Base-by-base conservation (phyloP, 768 basidiomycete species). In the Agrocybe praecox region DNA sequence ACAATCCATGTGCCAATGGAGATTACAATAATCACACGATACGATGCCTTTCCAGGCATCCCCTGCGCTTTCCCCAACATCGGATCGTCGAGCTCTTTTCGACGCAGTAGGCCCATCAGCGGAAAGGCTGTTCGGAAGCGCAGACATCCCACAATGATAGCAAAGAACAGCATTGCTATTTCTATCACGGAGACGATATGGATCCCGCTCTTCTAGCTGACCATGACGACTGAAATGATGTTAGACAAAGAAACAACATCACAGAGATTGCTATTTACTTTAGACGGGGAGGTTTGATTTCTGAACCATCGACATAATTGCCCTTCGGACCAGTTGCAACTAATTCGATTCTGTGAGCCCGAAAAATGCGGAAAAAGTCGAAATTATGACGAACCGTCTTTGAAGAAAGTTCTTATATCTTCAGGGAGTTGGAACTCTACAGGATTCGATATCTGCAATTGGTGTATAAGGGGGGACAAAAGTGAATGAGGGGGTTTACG, bases 1-100 rank as follows among this genome's bases (percentile, higher is more conserved):
- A 65, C 97, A 99, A 70, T 98, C 97, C 54, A 98, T 83, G 68
- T 99, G 97, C 92, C 96, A 99, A 69, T 96, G 92, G 45, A 96
- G 82, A 58, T 80, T 82, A 73, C 97, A 99, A 67, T 94, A 92
- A 73, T 99, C 97, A 70, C 97, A 99, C 21, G 94, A 92, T 61
- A 98, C 78, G 50, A 98, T 94, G 64, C 81, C 78, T 70, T 80
- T 86, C 77, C 88, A 89, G 48, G 79, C 74, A 57, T 88, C 87
- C 21, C 80, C 73, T 26, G 72, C 70, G 57, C 62, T 67, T 67
- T 69, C 71, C 70, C 72, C 79, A 54, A 76, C 70, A 7, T 80
- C 72, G 21, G 79, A 79, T 61, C 83, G 74, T 61, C 85, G 81
- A 43, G 81, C 73, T 54, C 83, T 79, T 68, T 83, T 84, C 66